These are phyloP conservation scores for Tolypocladium album DNA, from an alignment of 2,329 filamentous ascomycete genomes.

Conservation along the genomic window DNA sequence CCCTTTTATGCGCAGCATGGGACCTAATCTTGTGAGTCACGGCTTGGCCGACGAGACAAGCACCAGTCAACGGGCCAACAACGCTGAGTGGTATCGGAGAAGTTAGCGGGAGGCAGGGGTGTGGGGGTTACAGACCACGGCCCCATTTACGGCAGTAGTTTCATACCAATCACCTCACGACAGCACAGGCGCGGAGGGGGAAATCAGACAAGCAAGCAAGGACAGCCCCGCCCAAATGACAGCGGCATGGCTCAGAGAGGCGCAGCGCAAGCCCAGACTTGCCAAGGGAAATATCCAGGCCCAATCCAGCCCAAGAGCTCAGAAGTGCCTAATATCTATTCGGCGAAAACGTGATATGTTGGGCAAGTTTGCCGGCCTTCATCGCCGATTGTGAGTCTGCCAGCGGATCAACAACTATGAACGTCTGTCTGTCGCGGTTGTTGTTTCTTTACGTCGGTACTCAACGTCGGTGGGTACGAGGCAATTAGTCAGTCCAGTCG, in stretches of 20 bases:
- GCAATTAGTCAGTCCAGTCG: background rate
- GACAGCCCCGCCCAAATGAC: background rate
- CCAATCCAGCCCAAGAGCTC: background rate
- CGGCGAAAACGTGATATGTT: background rate
- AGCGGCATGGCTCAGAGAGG: background rate
- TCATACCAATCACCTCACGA: background rate
- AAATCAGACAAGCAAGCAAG: background rate
- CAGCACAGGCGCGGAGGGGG: background rate
- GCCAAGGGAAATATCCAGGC: background rate
- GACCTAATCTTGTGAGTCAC: background rate
- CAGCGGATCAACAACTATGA: background rate
- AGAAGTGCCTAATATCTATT: background rate
- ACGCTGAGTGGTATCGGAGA: background rate
- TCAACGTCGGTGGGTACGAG: too few relatives aligned
- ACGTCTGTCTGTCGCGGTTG: too few relatives aligned
- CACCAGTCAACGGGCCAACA: background rate
- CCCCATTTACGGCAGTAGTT: background rate
- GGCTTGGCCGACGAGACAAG: background rate
- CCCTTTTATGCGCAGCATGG: background rate
- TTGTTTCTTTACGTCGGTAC: too few relatives aligned
- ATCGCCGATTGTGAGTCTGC: too few relatives aligned
- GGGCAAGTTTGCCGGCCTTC: background rate
- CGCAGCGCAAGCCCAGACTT: background rate
- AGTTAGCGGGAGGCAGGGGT: background rate
- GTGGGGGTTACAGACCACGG: background rate